A percentile compares a stretch with the other conserved stretches of the same genome.
Conservation (phyloP, 2,329 filamentous ascomycete genomes). For the Fusarium bactridioides region DNA sequence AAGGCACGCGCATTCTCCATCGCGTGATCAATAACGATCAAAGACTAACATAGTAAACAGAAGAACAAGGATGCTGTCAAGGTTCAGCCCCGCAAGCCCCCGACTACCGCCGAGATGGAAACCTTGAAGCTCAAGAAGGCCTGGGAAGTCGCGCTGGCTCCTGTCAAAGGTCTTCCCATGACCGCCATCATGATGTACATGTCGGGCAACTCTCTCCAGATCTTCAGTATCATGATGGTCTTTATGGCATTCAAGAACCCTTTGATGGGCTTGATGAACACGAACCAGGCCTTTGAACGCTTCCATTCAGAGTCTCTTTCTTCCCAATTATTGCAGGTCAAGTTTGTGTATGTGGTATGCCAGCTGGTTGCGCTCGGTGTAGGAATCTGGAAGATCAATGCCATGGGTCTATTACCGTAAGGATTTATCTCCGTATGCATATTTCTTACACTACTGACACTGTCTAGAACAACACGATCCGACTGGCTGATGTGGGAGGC, state of each 20-base stretch:
- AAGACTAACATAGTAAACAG: constrained; percentile 41
- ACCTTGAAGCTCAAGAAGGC: constrained; percentile 97
- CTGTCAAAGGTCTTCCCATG: constrained; percentile 95
- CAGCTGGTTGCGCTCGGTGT: constrained; percentile 84
- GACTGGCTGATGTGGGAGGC: constrained; percentile 98
- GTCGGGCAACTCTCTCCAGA: constrained; percentile 97
- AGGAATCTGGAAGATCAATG: constrained; percentile 96
- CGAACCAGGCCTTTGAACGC: constrained; percentile 87
- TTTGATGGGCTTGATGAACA: constrained; percentile 81
- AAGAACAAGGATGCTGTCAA: constrained; percentile 62
- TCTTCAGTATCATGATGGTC: constrained; percentile 99
- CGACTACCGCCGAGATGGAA: constrained; percentile 86
- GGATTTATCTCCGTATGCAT: constrained; percentile 46
- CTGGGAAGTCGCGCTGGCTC: constrained; percentile 94
- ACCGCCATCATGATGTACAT: constrained; percentile 99
- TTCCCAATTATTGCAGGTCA: constrained; percentile 78
- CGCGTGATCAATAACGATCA: background rate
- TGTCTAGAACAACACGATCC: constrained; percentile 82
- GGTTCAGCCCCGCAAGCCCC: constrained; percentile 66
- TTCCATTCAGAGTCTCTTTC: constrained; percentile 86
- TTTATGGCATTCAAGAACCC: constrained; percentile 99
- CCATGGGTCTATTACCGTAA: constrained; percentile 92
- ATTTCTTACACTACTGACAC: constrained; percentile 9
- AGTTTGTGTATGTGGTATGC: constrained; percentile 86
- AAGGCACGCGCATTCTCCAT: constrained; percentile 57